phyloP scores from a whole-genome alignment of 2,329 filamentous ascomycete genomes.

The Pyrenophora teres region DNA sequence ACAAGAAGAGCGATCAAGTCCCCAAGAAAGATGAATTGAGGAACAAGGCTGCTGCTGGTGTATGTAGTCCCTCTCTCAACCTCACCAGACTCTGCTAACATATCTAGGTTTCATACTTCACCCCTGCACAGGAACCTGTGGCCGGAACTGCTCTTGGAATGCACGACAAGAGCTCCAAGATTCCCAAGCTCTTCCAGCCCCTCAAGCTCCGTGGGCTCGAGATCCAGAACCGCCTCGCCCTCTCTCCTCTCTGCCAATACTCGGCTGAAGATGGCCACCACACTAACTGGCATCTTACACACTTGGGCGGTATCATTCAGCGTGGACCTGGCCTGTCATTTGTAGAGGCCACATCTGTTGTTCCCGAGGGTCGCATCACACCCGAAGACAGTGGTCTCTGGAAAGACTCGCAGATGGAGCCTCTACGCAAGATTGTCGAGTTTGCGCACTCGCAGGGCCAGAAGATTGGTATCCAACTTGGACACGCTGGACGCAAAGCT shows the following conservation, averaged over 20 bases:
- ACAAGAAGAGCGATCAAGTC: constrained; percentile 22
- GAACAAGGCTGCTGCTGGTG: constrained; percentile 51
- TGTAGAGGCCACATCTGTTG: constrained; percentile 78
- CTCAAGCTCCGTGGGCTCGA: constrained; percentile 63
- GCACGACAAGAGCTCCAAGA: constrained; percentile 55
- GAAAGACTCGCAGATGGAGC: constrained; percentile 80
- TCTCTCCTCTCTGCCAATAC: constrained; percentile 63
- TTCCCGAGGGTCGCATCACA: constrained; percentile 78
- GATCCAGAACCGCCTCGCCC: constrained; percentile 69
- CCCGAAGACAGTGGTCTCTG: constrained; percentile 81
- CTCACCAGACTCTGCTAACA: constrained; percentile 7
- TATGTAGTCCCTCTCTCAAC: constrained; percentile 24
- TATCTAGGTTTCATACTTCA: constrained; percentile 52
- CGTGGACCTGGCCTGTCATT: constrained; percentile 75
- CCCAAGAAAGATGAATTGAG: constrained; percentile 31
- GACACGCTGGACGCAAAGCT: constrained; percentile 73
- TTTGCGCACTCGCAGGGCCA: constrained; percentile 80
- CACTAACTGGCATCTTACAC: constrained; percentile 81
- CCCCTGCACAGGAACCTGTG: constrained; percentile 52
- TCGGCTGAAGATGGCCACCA: constrained; percentile 71
- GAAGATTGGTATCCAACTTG: constrained; percentile 79
- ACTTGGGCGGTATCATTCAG: constrained; percentile 77
- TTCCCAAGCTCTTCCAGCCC: constrained; percentile 65
- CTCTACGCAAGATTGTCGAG: constrained; percentile 71
- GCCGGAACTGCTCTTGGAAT: constrained; percentile 54